These are phyloP conservation scores for Colletotrichum noveboracense DNA, from an alignment of 2,329 filamentous ascomycete genomes.

Conservation along the genomic window DNA sequence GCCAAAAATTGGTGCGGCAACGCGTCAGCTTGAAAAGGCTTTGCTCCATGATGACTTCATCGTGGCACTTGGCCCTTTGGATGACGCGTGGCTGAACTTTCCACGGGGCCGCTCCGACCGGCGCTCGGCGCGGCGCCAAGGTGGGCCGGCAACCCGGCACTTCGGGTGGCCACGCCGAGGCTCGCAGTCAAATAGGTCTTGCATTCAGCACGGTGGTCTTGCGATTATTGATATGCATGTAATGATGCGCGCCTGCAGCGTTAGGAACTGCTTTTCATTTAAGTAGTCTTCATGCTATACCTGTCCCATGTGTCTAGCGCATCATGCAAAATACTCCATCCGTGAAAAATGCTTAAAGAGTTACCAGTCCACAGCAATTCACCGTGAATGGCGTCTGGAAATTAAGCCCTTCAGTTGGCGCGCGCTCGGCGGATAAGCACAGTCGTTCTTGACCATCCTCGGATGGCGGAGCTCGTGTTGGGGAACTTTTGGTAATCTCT, in stretches of 20 bases:
- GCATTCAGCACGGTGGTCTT: not conserved
- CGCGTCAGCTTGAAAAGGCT: not conserved
- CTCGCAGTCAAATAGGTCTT: not conserved
- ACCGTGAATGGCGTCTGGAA: not conserved
- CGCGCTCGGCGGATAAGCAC: not conserved
- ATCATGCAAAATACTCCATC: not conserved
- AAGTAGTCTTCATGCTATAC: not conserved
- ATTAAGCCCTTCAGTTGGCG: not conserved
- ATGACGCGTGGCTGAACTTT: conserved; percentile 6
- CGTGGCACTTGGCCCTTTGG: not conserved
- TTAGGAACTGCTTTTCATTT: not conserved
- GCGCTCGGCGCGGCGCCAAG: conserved; percentile 10
- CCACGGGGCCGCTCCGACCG: not conserved
- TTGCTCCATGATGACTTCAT: conserved; percentile 16
- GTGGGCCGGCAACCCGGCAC: conserved; percentile 8
- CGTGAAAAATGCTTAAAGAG: not conserved
- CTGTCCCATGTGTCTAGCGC: not conserved
- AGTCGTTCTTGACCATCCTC: not conserved
- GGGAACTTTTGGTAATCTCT: not conserved
- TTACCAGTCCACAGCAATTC: not conserved
- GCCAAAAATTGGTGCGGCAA: not conserved
- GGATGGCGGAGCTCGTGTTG: not conserved
- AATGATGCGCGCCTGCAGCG: not conserved
- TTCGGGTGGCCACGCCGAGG: not conserved
- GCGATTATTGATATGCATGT: not conserved